Evolutionary conservation across 352 stramenopile species (phyloP), one percentile per base, ranked within the genome.

Genomic region (Phytophthora colocasiae): DNA sequence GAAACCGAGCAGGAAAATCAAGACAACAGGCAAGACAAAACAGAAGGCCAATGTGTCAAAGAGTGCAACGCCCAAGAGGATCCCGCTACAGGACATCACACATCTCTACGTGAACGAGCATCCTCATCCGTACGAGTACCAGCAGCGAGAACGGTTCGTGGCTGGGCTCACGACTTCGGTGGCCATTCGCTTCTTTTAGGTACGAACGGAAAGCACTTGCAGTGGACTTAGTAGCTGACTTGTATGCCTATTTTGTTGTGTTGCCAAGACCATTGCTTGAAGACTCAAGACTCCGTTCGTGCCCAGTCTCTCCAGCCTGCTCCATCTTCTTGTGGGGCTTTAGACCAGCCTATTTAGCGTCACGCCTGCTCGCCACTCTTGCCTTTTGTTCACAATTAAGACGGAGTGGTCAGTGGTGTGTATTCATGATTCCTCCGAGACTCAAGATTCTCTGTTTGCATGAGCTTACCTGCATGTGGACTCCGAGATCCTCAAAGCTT

Each of bases 71-170:
- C 66, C 61, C 38, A 80, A 77, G 62, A 77, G 83, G 2, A 64
- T 73, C 15, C 83, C 83, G 34, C 60, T 91, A 58, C 76, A 84
- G 39, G 83, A 91, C 54, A 90, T 91, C 54, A 90, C 80, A 17
- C 81, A 90, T 63, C 58, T 90, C 26, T 91, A 83, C 43, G 71
- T 87, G 57, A 75, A 78, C 63, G 68, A 82, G 43, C 69, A 64
- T 12, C 29, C 19, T 29, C 63, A 51, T 40, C 56, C 40, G 51
- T 60, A 61, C 44, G 71, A 61, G 27, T 47, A 31, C 22, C 58
- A 58, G 8, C 67, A 54, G 14, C 67, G 55, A 6, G 55, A 65
- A 40, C 62, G 32, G 4, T 78, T 66, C 19, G 59, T 71, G 29
- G 56, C 59, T 48, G 60, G 57, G 49, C 58, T 77, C 17, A 69